These are phyloP conservation scores for Fusarium nelsonii DNA, from an alignment of 2,329 filamentous ascomycete genomes.

Conservation along the genomic window DNA sequence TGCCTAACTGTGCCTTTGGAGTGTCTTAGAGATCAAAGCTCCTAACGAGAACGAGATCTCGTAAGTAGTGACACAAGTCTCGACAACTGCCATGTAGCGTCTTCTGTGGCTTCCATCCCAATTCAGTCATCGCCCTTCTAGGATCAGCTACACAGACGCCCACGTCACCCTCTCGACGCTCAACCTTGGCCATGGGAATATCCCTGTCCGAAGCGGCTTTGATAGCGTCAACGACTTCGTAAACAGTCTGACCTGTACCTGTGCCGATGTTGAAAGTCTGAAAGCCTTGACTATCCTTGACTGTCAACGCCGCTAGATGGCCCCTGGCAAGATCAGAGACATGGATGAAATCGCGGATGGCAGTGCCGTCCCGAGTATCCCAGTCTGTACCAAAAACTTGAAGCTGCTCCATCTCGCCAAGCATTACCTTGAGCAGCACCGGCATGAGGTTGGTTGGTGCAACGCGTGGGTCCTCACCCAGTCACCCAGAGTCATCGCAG, in stretches of 20 bases:
- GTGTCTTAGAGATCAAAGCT: too few relatives aligned
- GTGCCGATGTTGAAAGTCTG: slow-evolving; percentile 61
- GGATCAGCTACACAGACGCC: slow-evolving; percentile 57
- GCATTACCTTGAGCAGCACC: slow-evolving; percentile 58
- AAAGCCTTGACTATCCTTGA: slow-evolving; percentile 50
- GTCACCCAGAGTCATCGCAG: slow-evolving; percentile 71
- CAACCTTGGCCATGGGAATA: not conserved
- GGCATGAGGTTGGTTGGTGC: slow-evolving; percentile 16
- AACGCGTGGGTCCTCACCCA: slow-evolving; percentile 70
- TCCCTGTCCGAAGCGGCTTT: not conserved
- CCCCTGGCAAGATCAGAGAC: slow-evolving; percentile 74
- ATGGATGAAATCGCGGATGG: slow-evolving; percentile 76
- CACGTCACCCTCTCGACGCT: slow-evolving; percentile 6
- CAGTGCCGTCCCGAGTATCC: slow-evolving; percentile 74
- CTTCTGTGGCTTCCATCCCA: slow-evolving; percentile 55
- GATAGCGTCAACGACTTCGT: slow-evolving; percentile 12
- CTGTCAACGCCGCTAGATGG: slow-evolving; percentile 70
- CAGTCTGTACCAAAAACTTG: slow-evolving; percentile 72
- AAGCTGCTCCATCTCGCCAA: slow-evolving; percentile 59
- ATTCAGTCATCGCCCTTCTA: slow-evolving; percentile 55
- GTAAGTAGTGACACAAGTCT: slow-evolving; percentile 35
- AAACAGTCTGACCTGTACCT: slow-evolving; percentile 52
- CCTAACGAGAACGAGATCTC: too few relatives aligned
- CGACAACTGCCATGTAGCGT: slow-evolving; percentile 32
- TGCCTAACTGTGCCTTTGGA: too few relatives aligned